phyloP scores from a whole-genome alignment of 2,329 filamentous ascomycete genomes.

The Xylariaceae sp. region DNA sequence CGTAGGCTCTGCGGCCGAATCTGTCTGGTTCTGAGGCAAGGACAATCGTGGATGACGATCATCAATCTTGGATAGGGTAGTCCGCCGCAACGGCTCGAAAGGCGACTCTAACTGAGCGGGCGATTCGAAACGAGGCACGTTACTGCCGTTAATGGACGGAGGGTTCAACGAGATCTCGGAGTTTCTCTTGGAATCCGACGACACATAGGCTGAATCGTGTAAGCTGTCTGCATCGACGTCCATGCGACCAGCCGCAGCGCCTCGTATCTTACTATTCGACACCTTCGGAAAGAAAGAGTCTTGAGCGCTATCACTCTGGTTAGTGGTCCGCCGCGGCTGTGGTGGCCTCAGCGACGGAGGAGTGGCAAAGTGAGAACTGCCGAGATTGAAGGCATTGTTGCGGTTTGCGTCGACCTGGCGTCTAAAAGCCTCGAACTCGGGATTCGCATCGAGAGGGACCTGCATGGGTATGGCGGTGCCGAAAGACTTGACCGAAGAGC shows the following conservation, averaged over 20 bases:
- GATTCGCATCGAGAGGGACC: conserved; percentile 65
- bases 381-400: conserved; percentile 40
- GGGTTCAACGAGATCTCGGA: conserved; percentile 40
- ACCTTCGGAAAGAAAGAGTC: conserved; percentile 22
- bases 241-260: conserved; percentile 23
- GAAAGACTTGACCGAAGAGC: conserved; percentile 64
- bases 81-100: conserved; percentile 24
- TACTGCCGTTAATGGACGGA: conserved; percentile 31
- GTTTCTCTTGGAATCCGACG: conserved; percentile 46
- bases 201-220: conserved; percentile 48
- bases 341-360: conserved; percentile 30
- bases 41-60: conserved; percentile 49
- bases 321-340: conserved; percentile 40
- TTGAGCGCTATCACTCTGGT: conserved; percentile 35
- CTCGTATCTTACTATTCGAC: conserved; percentile 12
- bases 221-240: conserved; percentile 39
- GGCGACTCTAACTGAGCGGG: conserved; percentile 30
- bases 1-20: conserved; percentile 28
- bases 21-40: conserved; percentile 38
- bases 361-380: conserved; percentile 36
- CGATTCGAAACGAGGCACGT: conserved; percentile 39
- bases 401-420: conserved; percentile 62
- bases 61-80: conserved; percentile 34
- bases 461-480: conserved; percentile 60
- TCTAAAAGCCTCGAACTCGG: conserved; percentile 74